Percentiles rank a stretch among this genome's conserved stretches.
These are phyloP conservation scores for Hylodesmum podocarpum DNA, from an alignment of 306 rosid species.

Conservation along the genomic window DNA sequence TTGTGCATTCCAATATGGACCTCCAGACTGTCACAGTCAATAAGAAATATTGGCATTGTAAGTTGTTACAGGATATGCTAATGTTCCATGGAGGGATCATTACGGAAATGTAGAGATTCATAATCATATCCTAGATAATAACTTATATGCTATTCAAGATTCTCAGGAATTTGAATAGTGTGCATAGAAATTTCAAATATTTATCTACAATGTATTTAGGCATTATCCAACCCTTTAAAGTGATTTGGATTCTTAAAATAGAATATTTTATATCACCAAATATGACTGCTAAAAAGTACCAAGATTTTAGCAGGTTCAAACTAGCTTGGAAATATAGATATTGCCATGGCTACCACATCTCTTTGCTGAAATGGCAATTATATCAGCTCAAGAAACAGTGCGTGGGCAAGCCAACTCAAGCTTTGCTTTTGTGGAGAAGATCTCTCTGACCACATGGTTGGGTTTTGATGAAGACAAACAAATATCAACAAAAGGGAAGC, in stretches of 20 bases:
- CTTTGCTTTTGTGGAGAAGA: too few species aligned
- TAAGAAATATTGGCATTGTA: neutral
- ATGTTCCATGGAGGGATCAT: slow-evolving; percentile 16
- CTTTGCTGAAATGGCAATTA: slow-evolving; percentile 70
- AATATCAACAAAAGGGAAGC: too few species aligned
- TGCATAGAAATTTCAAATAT: neutral
- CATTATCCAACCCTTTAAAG: neutral
- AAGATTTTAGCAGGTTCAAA: neutral
- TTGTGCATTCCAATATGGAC: slow-evolving; percentile 69
- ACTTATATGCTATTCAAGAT: neutral
- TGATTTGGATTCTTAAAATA: neutral
- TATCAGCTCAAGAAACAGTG: slow-evolving; percentile 74
- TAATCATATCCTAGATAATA: neutral
- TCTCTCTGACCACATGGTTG: too few species aligned
- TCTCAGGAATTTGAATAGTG: neutral
- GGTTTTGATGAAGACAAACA: too few species aligned
- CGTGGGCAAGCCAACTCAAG: slow-evolving; percentile 68
- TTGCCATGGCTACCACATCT: slow-evolving; percentile 70
- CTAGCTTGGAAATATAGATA: slow-evolving; percentile 16
- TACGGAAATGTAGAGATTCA: slow-evolving; percentile 8
- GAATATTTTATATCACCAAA: neutral
- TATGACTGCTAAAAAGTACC: neutral
- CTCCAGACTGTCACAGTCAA: slow-evolving; percentile 56
- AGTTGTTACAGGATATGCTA: slow-evolving; percentile 10
- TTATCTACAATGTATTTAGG: neutral